Base-by-base conservation (phyloP, 202 grass and related monocot species). In the Saccharum hybrid region DNA sequence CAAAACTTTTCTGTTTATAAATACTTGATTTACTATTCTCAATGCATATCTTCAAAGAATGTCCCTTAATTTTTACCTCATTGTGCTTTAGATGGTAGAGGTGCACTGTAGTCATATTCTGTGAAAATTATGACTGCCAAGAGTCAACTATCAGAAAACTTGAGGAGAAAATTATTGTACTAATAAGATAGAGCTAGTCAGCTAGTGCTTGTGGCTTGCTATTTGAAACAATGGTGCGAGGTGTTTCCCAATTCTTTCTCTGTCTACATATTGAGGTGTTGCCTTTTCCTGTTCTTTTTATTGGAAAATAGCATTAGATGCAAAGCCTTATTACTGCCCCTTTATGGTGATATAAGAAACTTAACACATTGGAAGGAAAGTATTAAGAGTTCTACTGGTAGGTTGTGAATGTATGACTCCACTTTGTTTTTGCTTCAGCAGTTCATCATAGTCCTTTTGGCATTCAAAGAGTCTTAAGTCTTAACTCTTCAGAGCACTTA, bases 401-500 rank as follows among this genome's bases (percentile, higher is more conserved):
- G 33, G 19, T 23, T 60, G 33, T 23, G 16, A 54, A 36, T 74
- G 16, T 56, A 56, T 56, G 56, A 56, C 30, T 3, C 15, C 48
- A 13, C 28, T 74, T 56, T 56, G 8, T 37, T 74, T 54, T 51
- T 54, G 3, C 5, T 75, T 74, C 28, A 57, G 16, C 1, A 2
- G 34, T 38, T 1, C 4, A 57, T 57, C 30, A 34, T 48, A 42
- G 8, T 66, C 5, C 6, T 74, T 75, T 54, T 75, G 33, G 18
- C 9, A 75, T 56, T 56, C 31, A 22, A 52, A 57, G 18, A 38
- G 28, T 19, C 26, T 49, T 5, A 14, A 49, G 33, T 22, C 10
- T 60, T 23, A 10, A 60, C 56, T 60, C 56, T 59, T 75, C 31
- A 59, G 72, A 75, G 51, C 52, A 75, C 10, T 59, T 38, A 22